Conservation (phyloP, 2,329 filamentous ascomycete species). For the Colletotrichum salicis region DNA sequence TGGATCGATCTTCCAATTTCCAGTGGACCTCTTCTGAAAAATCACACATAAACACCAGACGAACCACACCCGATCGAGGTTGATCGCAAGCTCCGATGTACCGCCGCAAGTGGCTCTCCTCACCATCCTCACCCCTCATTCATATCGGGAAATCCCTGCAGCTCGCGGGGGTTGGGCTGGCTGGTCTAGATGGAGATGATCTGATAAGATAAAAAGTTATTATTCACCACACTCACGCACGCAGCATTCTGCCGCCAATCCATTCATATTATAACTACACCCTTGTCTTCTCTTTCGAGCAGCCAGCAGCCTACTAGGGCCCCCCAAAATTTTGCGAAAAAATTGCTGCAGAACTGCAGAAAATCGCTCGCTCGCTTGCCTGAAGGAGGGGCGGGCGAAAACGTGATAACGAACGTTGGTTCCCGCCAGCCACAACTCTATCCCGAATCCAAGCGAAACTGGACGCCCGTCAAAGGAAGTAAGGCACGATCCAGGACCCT, state of each 20-base stretch:
- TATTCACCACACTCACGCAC: neutral
- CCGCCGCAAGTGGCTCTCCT: slow-evolving; percentile 10
- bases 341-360: neutral
- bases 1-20: neutral
- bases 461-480: neutral
- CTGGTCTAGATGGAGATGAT: slow-evolving; percentile 16
- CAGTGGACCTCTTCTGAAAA: neutral
- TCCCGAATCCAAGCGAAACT: neutral
- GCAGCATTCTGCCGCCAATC: neutral
- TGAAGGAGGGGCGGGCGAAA: neutral
- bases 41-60: neutral
- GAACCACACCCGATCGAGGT: neutral
- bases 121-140: neutral
- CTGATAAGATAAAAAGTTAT: slow-evolving; percentile 30
- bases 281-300: slow-evolving; percentile 6
- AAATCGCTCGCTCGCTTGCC: neutral
- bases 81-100: slow-evolving; percentile 16
- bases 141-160: slow-evolving; percentile 3
- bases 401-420: neutral
- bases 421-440: neutral
- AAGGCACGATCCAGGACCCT: neutral
- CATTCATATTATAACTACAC: neutral
- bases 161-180: neutral
- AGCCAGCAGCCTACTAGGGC: neutral
- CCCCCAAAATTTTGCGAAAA: neutral